A percentile compares a stretch with the other conserved stretches of the same genome.
Evolutionary conservation across 192 early-diverging fungal genomes (phyloP).

Genomic region (Cladochytrium replicatum): DNA sequence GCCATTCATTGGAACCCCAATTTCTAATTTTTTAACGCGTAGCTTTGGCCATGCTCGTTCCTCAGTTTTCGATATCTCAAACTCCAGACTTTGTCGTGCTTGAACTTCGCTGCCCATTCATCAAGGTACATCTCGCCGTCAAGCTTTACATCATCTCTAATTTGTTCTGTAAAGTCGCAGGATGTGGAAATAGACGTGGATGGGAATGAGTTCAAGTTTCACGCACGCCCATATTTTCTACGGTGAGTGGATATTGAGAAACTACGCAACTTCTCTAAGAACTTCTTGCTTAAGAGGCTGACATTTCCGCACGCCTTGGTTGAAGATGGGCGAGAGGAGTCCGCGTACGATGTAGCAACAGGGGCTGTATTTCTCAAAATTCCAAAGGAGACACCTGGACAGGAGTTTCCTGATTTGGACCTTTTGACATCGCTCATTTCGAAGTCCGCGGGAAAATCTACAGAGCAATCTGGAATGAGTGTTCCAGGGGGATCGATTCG

Average conservation of each 20-base stretch:
- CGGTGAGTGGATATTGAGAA: slow-evolving; percentile 31
- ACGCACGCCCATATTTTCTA: slow-evolving; percentile 83
- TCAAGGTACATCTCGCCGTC: slow-evolving; percentile 38
- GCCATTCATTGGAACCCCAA: too few relatives aligned
- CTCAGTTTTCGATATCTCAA: slow-evolving; percentile 68
- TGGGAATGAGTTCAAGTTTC: slow-evolving; percentile 77
- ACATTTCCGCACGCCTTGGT: slow-evolving; percentile 70
- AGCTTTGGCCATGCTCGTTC: slow-evolving; percentile 70
- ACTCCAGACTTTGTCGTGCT: slow-evolving; percentile 66
- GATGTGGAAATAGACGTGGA: slow-evolving; percentile 82
- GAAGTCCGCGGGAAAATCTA: too few relatives aligned
- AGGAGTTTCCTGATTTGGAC: slow-evolving; percentile 80
- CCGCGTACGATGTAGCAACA: slow-evolving; percentile 65
- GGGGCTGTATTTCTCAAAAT: slow-evolving; percentile 66
- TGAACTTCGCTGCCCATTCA: slow-evolving; percentile 68
- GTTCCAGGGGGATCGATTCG: too few relatives aligned
- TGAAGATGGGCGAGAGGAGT: slow-evolving; percentile 75
- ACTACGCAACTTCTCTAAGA: neutral
- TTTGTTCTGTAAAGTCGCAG: slow-evolving; percentile 44
- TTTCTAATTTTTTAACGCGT: neutral
- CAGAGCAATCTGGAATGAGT: too few relatives aligned
- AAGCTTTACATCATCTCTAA: neutral
- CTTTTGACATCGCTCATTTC: slow-evolving; percentile 80
- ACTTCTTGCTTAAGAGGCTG: slow-evolving; percentile 35
- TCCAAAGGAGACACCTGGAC: slow-evolving; percentile 69